Conservation (phyloP, 2,329 filamentous ascomycete genomes). For the Pseudohalonectria lignicola region DNA sequence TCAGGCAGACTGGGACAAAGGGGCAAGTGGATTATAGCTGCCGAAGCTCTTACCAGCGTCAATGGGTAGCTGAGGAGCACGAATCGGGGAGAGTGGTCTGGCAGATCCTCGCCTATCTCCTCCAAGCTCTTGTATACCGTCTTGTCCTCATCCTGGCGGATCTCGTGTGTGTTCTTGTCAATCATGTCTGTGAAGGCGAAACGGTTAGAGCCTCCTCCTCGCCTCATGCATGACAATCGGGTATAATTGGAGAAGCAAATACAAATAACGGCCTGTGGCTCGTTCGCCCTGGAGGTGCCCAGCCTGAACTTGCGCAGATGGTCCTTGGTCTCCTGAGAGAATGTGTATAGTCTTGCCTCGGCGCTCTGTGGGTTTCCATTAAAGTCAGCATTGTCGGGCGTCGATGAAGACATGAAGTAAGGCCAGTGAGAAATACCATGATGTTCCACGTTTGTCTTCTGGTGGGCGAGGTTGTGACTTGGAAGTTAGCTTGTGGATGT, state of each 20-base stretch:
- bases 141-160: conserved; percentile 70
- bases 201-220: too few species aligned
- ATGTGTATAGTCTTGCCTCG: conserved; percentile 83
- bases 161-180: conserved; percentile 82
- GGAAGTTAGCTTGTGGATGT: too few species aligned
- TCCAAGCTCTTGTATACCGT: conserved; percentile 69
- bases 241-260: too few species aligned
- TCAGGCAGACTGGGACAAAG: too few species aligned
- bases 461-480: too few species aligned
- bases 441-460: too few species aligned
- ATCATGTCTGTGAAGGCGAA: too few species aligned
- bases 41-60: conserved; percentile 52
- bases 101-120: conserved; percentile 77
- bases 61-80: conserved; percentile 85
- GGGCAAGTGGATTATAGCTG: too few species aligned
- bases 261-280: conserved; percentile 92
- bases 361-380: too few species aligned
- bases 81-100: conserved; percentile 84
- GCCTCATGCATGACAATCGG: too few species aligned
- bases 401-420: background rate
- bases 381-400: background rate
- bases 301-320: conserved; percentile 92
- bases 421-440: too few species aligned
- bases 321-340: conserved; percentile 81
- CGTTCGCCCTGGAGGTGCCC: conserved; percentile 74